Percentiles rank a stretch among this genome's conserved stretches.
Conservation (phyloP, 306 rosid species). For the Vigna trinervia region DNA sequence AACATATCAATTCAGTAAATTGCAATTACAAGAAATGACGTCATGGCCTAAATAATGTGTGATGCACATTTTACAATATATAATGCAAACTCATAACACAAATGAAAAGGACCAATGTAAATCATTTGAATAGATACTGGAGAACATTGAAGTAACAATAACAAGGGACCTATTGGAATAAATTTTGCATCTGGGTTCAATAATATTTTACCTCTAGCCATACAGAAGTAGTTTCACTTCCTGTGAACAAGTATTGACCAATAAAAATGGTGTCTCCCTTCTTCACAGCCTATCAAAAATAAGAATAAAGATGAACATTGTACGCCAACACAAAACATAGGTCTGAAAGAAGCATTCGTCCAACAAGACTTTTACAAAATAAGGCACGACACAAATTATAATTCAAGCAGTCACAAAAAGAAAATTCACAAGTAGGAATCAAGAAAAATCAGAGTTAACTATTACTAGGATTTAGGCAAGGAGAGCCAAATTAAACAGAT, state of each 20-base stretch:
- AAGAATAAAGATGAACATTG: constrained; percentile 38
- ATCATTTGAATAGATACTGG: constrained; percentile 33
- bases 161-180: constrained; percentile 5
- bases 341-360: not conserved
- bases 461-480: not conserved
- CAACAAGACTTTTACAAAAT: constrained; percentile 18
- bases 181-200: constrained; percentile 19
- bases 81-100: constrained; percentile 10
- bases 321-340: constrained; percentile 13
- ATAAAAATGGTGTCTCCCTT: constrained; percentile 94
- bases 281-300: constrained; percentile 73
- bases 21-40: not conserved
- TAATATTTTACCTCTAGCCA: constrained; percentile 87
- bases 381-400: constrained; percentile 10
- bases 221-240: constrained; percentile 98
- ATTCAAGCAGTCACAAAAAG: not conserved
- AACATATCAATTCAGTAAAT: constrained; percentile 35
- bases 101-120: constrained; percentile 33
- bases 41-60: not conserved
- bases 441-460: constrained; percentile 12
- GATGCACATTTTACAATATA: not conserved
- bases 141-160: constrained; percentile 2
- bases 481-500: not conserved
- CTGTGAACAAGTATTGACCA: constrained; percentile 96
- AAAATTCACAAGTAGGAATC: constrained; percentile 11